Evolutionary conservation across 306 rosid species (phyloP), one percentile per base, ranked within the genome.

Genomic region (Acacia crassicarpa): DNA sequence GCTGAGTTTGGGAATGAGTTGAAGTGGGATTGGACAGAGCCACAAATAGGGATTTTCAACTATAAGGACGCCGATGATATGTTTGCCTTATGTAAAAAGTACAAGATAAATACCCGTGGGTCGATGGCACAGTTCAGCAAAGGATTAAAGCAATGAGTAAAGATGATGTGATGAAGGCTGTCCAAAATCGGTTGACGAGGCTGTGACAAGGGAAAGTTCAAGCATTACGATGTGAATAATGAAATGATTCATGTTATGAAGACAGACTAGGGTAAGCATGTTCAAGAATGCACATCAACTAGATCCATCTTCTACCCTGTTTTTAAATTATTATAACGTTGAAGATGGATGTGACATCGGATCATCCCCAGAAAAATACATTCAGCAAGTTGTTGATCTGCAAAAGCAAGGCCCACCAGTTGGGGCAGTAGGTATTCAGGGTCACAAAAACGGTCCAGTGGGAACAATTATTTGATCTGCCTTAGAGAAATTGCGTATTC

Each of bases 21-120:
- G 87, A 96, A 96, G 85, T 96, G 97, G 99, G 89, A 89, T 72
- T 96, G 94, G 99, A 96, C 98, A 3, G 99, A 96, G 74, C 78
- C 97, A 32, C 97, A 93, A 14, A 82, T 84, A 65, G 99, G 98
- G n/a, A 93, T 81, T 3, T 78, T 96, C 43, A 93, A 93, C 85
- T 91, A 93, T 84, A 88, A 84, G 68, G 99, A 96, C 69, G 98
- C 97, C 5, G 97, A 96, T 83, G 99, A 90, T 23, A 76, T 96
- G 82, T 77, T 93, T 69, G 89, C 82, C 77, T 79, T 91, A 16
- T 96, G 98, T 68, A 78, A 89, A 77, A 90, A 85, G 70, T 56
- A 91, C 89, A 86, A 86, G 72, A 93, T 96, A 76, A 81, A 90
- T 14, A 79, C 87, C 20, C 93, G 99, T 9, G 98, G 98, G 97